A percentile compares a stretch with the other conserved stretches of the same genome.
These are phyloP conservation scores for Sinapis alba DNA, from an alignment of 441 rosid species.

Conservation along the genomic window DNA sequence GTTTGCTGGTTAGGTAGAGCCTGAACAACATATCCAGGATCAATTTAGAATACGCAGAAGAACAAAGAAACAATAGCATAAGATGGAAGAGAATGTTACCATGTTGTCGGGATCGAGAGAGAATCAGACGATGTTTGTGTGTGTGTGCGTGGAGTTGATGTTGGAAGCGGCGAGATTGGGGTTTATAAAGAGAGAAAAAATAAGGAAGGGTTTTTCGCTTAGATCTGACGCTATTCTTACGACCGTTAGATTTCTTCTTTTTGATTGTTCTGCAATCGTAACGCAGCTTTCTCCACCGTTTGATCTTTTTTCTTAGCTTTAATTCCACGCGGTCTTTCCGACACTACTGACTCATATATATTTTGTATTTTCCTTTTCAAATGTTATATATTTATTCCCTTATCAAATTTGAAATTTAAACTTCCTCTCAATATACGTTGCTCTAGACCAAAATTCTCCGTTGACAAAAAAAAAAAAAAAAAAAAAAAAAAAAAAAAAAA, in stretches of 20 bases:
- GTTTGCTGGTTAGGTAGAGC: conserved; percentile 82
- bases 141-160: background rate
- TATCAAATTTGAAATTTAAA: background rate
- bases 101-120: background rate
- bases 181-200: background rate
- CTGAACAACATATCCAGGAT: conserved; percentile 26
- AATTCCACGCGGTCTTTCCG: conserved; percentile 27
- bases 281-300: conserved; percentile 40
- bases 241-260: conserved; percentile 45
- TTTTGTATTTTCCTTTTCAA: background rate
- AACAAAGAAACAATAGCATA: background rate
- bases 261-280: background rate
- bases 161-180: conserved; percentile 25
- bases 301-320: conserved; percentile 30
- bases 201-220: conserved; percentile 44
- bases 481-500: no score
- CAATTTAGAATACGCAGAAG: no score
- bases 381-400: background rate
- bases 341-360: background rate
- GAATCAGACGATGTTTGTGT: background rate
- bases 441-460: no score
- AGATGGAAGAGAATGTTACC: background rate
- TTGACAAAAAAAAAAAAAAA: background rate
- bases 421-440: background rate
- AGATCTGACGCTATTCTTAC: conserved; percentile 53